Base-by-base conservation (phyloP, 306 rosid species). In the Cucurbita maxima region DNA sequence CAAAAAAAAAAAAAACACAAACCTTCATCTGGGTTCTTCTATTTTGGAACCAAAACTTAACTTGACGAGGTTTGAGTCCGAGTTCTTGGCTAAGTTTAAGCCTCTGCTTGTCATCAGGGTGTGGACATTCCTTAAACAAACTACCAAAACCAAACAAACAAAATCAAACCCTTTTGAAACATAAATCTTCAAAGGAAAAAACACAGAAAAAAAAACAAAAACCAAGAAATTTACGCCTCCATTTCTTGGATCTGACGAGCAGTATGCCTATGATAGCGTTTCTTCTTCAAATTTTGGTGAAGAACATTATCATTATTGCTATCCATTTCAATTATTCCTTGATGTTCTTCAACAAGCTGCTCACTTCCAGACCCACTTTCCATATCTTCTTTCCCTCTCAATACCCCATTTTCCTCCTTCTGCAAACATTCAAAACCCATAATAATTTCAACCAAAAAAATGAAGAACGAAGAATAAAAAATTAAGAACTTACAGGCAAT, bases 241-340 rank as follows among this genome's bases (percentile, higher is more conserved):
- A 94, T 94, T 79, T 94, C 92, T 85, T 94, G 97, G 97, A 94
- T 94, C 98, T 90, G 98, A 48, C 91, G 97, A 64, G 90, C 84
- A 14, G 98, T 94, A 83, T 94, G 98, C 63, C 98, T 80, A 79
- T 94, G 98, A 59, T 94, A 94, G 45, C 95, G 95, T 76, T 90
- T 94, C 72, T 90, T 94, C 88, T 94, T 93, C 5, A 82, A 19
- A 25, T 55, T 79, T 3, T 41, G 83, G 14, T 68, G 79, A 41
- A 5, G 10, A 62, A 66, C 44, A 66, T 19, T 41, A 19, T 67
- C 81, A 75, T 25, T 50, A 50, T 50, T 50, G 5, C 4, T 50
- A 50, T 50, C 80, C 48, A 70, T 77, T 10, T 88, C 88, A 75
- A 77, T 87, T 36, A 80, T 86, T 51, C 86, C 90, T 1, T 86